Evolutionary conservation across 768 basidiomycete genomes (phyloP).

Genomic region (Termitomyces sp.): DNA sequence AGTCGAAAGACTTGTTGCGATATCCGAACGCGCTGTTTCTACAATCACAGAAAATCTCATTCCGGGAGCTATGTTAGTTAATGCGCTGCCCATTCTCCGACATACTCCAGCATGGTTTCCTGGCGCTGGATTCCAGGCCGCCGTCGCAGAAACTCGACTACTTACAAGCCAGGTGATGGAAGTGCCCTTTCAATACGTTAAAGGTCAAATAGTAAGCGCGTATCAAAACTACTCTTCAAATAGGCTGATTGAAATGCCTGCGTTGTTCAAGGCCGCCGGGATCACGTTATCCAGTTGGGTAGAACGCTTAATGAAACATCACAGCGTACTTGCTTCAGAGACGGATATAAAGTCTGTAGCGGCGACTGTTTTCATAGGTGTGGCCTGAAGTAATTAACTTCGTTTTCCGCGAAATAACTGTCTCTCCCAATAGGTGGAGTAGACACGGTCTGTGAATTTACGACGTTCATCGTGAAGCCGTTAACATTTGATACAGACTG

Average conservation of each 20-base stretch:
- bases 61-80: constrained; percentile 20
- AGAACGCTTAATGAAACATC: background rate
- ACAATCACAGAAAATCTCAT: constrained; percentile 8
- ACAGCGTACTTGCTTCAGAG: background rate
- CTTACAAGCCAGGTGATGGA: constrained; percentile 9
- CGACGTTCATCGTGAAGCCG: too few species aligned
- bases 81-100: constrained; percentile 26
- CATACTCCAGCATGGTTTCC: constrained; percentile 11
- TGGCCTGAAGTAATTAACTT: background rate
- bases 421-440: constrained; percentile 2
- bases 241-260: background rate
- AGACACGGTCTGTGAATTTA: constrained; percentile 7
- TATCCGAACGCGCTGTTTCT: constrained; percentile 16
- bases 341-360: constrained; percentile 10
- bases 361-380: constrained; percentile 12
- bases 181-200: constrained; percentile 10
- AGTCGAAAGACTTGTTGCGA: constrained; percentile 17
- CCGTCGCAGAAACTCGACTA: background rate
- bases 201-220: constrained; percentile 7
- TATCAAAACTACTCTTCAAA: too few species aligned
- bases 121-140: too few species aligned
- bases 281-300: background rate
- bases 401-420: background rate
- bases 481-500: constrained; percentile 1
- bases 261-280: constrained; percentile 2